Base-by-base conservation (phyloP, 2,329 filamentous ascomycete genomes). In the Aspergillus bombycis region DNA sequence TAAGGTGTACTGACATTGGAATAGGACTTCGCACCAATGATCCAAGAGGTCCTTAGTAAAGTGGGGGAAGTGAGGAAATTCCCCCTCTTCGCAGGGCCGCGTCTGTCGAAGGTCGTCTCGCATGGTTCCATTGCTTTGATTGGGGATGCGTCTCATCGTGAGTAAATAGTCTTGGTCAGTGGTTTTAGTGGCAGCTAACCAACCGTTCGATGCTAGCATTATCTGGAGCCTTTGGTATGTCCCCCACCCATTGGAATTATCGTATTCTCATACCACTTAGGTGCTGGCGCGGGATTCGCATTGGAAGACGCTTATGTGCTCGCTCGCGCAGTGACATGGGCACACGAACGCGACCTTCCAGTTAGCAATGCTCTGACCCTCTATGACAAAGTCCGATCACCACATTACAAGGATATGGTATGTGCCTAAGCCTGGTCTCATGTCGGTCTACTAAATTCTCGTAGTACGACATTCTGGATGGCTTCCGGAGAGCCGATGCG, bases 131-230 rank as follows among this genome's bases (percentile, higher is more conserved):
- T 65, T 50, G 65, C 65, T 1, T 48, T 67, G 32, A 48, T 67
- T 12, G 65, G 65, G 14, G 65, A 67, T 36, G 65, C 65, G 10
- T 65, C 65, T 30, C 65, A 67, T 43, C 63, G 63, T 65, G 30
- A 34, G 63, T 64, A 19, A 12, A 28, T n/a, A 2, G 11, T 43
- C 3, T 5, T 8, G 0, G 1, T 6, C 14, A 14, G 1, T 32
- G 28, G 5, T n/a, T n/a, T n/a, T n/a, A n/a, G n/a, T n/a, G 16
- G 26, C 6, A 21, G 19, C 10, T 26, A 14, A 16, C 52, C 45
- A 52, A 60, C 26, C 4, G 4, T 11, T 26, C 4, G 1, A n/a
- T 6, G 6, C 3, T 19, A 67, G 63, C 63, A 19, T 43, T 67
- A 50, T 62, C 65, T 2, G 65, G 65, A 6, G 65, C 61, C 6